A percentile compares a stretch with the other conserved stretches of the same genome.
phyloP scores from a whole-genome alignment of 495 filamentous ascomycete genomes.

The Lepidopterella palustris region DNA sequence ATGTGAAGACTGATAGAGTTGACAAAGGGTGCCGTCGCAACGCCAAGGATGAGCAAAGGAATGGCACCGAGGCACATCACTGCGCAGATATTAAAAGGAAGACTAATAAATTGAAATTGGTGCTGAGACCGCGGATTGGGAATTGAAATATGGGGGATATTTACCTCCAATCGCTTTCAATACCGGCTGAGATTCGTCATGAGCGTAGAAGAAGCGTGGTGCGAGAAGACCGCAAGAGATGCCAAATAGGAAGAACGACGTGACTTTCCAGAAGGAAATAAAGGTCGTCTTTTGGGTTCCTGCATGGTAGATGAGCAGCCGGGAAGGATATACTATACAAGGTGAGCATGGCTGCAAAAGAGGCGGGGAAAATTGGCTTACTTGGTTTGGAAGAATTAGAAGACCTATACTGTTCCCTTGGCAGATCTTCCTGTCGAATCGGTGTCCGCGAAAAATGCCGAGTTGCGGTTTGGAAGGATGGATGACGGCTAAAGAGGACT shows the following conservation, averaged over 20 bases:
- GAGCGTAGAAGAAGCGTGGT: constrained; percentile 49
- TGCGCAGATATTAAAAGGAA: constrained; percentile 24
- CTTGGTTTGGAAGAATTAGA: neutral
- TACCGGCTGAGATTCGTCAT: constrained; percentile 31
- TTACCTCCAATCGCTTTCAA: constrained; percentile 1
- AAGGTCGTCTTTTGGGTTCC: constrained; percentile 61
- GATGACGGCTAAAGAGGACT: neutral
- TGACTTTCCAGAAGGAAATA: constrained; percentile 60
- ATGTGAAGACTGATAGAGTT: constrained; percentile 25
- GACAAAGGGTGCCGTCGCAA: constrained; percentile 44
- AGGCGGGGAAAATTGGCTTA: neutral
- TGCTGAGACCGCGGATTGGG: neutral
- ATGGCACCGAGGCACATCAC: constrained; percentile 54
- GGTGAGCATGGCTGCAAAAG: neutral
- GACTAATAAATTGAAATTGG: neutral
- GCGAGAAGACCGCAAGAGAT: constrained; percentile 55
- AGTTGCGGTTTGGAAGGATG: neutral
- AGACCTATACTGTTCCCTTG: neutral
- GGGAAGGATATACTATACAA: constrained; percentile 45
- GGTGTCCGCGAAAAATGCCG: neutral
- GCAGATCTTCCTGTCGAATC: neutral
- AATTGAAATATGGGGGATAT: neutral
- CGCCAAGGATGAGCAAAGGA: constrained; percentile 61
- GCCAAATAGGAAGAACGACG: constrained; percentile 62
- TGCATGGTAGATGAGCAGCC: constrained; percentile 64